Evolutionary conservation across 495 filamentous ascomycete species (phyloP), one percentile per base, ranked within the genome.

Genomic region (Aspergillus sclerotiicarbonarius): DNA sequence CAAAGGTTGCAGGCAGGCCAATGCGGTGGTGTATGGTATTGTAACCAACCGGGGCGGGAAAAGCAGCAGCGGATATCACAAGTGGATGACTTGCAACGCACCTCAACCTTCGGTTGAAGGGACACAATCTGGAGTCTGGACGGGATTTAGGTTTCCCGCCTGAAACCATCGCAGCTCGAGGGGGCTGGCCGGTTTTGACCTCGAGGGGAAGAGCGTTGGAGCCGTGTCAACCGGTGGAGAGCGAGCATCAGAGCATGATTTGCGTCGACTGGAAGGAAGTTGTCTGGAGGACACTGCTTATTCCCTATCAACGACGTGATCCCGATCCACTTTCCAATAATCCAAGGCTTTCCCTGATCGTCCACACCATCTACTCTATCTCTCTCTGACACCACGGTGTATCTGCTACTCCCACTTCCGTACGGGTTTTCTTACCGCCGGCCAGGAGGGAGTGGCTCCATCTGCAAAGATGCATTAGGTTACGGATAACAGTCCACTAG

Each of bases 401-500:
- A 19, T 8, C 31, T 29, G 9, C 10, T 30, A 29, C 47, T 50
- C 3, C 8, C 44, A 18, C 21, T 15, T 16, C 21, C 20, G 37
- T n/a, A 41, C 25, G 25, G 25, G 5, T 25, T 25, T 25, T 25
- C 25, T 25, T 25, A 46, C 25, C 15, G 44, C 44, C 25, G 16
- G 44, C 44, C 44, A 46, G 18, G 18, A 32, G 15, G 29, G 47
- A 50, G 47, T 50, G 47, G 47, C 31, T 50, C 47, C 47, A 41
- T 50, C 15, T 50, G 47, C 25, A 31, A 31, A 31, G 47, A 13
- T 50, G 47, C 47, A 31, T 50, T 49, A 29, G 15, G 13, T 47
- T 21, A 20, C 31, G 31, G 29, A 50, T 31, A 15, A 50, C 8
- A 41, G 8, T 41, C 37, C 37, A 41, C 37, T 41, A 41, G n/a